A percentile compares a stretch with the other conserved stretches of the same genome.
Conservation (phyloP, 768 basidiomycete species). For the Rhizopogon salebrosus region DNA sequence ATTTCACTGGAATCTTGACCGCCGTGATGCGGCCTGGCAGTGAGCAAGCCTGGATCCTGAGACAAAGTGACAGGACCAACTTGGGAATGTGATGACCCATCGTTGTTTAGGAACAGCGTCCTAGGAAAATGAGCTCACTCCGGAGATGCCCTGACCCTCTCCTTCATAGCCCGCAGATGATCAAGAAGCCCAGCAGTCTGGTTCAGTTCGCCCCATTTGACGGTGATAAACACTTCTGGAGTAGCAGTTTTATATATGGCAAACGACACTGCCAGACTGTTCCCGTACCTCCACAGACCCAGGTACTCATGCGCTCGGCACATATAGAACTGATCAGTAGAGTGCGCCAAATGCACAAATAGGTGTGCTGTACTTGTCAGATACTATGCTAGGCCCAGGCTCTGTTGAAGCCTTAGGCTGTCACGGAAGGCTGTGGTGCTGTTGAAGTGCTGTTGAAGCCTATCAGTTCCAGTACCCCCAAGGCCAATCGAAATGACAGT, state of each 20-base stretch:
- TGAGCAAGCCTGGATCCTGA: conserved; percentile 8
- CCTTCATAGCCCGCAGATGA: neutral
- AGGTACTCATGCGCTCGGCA: neutral
- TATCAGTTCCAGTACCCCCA: too few relatives aligned
- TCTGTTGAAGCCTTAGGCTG: neutral
- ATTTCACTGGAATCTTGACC: conserved; percentile 5
- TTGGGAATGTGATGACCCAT: neutral
- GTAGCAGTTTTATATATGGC: neutral
- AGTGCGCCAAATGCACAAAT: neutral
- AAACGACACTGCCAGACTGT: neutral
- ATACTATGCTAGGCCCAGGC: neutral
- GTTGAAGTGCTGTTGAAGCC: too few relatives aligned
- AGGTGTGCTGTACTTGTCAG: neutral
- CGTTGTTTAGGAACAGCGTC: too few relatives aligned
- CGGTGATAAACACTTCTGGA: neutral
- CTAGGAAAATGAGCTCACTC: neutral
- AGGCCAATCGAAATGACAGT: neutral
- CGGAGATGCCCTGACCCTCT: neutral
- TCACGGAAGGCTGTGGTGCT: neutral
- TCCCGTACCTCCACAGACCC: neutral
- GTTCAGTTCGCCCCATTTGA: too few relatives aligned
- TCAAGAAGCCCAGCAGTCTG: too few relatives aligned
- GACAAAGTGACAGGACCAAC: conserved; percentile 7
- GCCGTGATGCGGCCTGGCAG: conserved; percentile 6
- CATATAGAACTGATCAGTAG: neutral